A percentile compares a stretch with the other conserved stretches of the same genome.
Evolutionary conservation across 2,329 filamentous ascomycete genomes (phyloP).

Genomic region (Celoporthe dispersa): DNA sequence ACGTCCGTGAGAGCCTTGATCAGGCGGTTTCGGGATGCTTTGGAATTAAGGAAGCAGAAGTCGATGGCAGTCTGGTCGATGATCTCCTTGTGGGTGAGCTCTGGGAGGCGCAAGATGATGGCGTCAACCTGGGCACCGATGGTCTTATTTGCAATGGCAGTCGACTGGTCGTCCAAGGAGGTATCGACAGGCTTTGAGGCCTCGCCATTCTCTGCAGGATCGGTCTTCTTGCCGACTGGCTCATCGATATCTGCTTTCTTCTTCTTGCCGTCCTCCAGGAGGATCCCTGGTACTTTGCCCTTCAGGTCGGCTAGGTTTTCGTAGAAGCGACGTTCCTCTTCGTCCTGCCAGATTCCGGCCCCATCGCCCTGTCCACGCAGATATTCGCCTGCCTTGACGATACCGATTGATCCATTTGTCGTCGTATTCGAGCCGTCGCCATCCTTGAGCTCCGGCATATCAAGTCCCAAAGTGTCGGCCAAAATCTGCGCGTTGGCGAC

Average conservation of each 20-base stretch:
- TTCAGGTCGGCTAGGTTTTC: constrained; percentile 95
- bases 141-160: constrained; percentile 95
- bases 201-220: constrained; percentile 55
- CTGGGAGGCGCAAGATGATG: constrained; percentile 83
- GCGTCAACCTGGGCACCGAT: constrained; percentile 97
- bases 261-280: constrained; percentile 93
- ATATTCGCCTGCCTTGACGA: constrained; percentile 94
- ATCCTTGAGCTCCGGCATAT: constrained; percentile 93
- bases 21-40: constrained; percentile 92
- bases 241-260: constrained; percentile 86
- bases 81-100: constrained; percentile 86
- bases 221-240: constrained; percentile 75
- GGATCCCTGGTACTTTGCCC: constrained; percentile 90
- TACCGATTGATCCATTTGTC: constrained; percentile 79
- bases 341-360: constrained; percentile 96
- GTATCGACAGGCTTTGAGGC: constrained; percentile 54
- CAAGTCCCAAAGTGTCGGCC: constrained; percentile 82
- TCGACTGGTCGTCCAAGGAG: constrained; percentile 80
- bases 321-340: constrained; percentile 97
- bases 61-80: constrained; percentile 94
- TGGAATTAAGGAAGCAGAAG: constrained; percentile 98
- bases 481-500: constrained; percentile 88
- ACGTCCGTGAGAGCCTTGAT: constrained; percentile 93
- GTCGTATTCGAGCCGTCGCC: constrained; percentile 71
- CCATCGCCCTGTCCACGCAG: constrained; percentile 87